phyloP scores from a whole-genome alignment of 768 basidiomycete genomes.

The Amanita rubescens region DNA sequence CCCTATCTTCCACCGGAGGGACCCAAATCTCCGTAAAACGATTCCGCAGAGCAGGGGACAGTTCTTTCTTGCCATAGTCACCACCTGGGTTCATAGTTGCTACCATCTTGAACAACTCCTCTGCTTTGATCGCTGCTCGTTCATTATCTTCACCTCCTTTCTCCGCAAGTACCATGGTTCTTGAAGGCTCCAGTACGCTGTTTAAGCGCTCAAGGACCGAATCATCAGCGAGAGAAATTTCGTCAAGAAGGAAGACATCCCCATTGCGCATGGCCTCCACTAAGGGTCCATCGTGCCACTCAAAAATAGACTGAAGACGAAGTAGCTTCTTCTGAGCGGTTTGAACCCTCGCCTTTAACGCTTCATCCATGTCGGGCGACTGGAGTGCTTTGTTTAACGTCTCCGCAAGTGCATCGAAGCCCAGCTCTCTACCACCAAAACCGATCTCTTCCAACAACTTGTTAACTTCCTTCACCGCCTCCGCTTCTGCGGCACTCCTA shows the following conservation, averaged over 20 bases:
- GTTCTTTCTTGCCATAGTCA: conserved; percentile 97
- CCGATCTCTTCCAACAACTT: conserved; percentile 36
- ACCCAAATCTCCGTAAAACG: conserved; percentile 99
- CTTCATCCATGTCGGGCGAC: conserved; percentile 20
- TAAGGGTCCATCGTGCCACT: conserved; percentile 97
- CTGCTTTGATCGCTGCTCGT: conserved; percentile 59
- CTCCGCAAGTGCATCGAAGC: conserved; percentile 20
- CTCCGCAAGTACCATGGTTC: conserved; percentile 89
- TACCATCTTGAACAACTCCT: conserved; percentile 72
- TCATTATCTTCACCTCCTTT: conserved; percentile 72
- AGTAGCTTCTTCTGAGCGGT: conserved; percentile 38
- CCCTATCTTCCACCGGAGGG: conserved; percentile 64
- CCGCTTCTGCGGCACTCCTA: conserved; percentile 47
- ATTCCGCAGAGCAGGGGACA: conserved; percentile 94
- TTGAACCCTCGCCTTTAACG: conserved; percentile 26
- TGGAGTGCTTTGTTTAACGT: conserved; percentile 23
- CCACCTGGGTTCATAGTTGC: conserved; percentile 99
- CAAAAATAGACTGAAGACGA: conserved; percentile 72
- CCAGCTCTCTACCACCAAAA: conserved; percentile 18
- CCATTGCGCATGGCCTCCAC: conserved; percentile 85
- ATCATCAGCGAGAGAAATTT: conserved; percentile 96
- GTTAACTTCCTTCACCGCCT: conserved; percentile 37
- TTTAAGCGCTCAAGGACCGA: conserved; percentile 96
- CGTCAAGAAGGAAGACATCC: conserved; percentile 86
- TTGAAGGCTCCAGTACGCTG: conserved; percentile 88